Evolutionary conservation across 495 filamentous ascomycete species (phyloP), one percentile per base, ranked within the genome.

Genomic region (Choiromyces venosus): DNA sequence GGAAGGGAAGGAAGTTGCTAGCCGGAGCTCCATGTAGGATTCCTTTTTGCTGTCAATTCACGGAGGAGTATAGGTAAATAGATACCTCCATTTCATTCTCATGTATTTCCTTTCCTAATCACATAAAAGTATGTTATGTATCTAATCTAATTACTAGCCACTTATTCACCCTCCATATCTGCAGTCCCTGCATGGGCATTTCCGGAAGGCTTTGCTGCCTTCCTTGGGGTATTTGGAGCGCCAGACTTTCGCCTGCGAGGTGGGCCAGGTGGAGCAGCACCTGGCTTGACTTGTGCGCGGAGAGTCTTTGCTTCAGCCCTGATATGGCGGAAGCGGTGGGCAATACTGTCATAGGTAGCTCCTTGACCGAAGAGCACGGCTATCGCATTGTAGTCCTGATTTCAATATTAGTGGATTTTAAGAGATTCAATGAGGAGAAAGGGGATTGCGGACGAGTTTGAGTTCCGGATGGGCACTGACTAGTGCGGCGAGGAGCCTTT

Each of bases 381-480:
- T n/a, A 80, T 76, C n/a, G 33, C 36, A 25, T 72, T 72, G 65
- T 76, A 77, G 52, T 80, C 79, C 78, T 79, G 3, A 18, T 37
- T 29, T 37, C 14, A 16, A 33, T 35, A 25, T 66, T 37, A 68
- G 16, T 68, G 16, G 37, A 7, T 25, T 39, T 19, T 9, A 5
- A 6, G 25, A 36, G 12, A 67, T 35, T 38, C 33, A 29, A 37
- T 35, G 61, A 52, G 21, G 14, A 37, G 19, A 36, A 35, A 12
- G 44, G 39, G 36, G 18, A 39, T 68, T 37, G 46, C 74, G 38
- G 72, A 80, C 78, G 37, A 73, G 44, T 67, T 80, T 80, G 37
- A 80, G 70, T 33, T 80, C 78, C 1, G 78, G 78, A 44, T 80
- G 78, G n/a, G 78, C 74, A 37, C 78, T 72, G 29, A 80, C 69